Conservation (phyloP, 139 green algal species). For the Chlorella sp. region DNA sequence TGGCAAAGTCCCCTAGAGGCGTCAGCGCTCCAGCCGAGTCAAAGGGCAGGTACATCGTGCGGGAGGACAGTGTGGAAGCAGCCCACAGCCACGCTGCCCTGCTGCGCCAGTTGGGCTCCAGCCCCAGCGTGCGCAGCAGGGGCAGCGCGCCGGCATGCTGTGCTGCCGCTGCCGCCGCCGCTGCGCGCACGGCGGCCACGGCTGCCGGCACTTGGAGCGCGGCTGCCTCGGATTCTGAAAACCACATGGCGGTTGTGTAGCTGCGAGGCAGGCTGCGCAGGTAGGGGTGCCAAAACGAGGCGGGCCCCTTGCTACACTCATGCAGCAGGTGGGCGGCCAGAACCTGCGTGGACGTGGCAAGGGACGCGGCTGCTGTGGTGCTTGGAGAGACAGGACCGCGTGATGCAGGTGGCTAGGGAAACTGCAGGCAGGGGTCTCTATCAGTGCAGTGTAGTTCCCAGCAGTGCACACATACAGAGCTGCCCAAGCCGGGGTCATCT, state of each 20-base stretch:
- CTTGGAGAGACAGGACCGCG: too few species aligned
- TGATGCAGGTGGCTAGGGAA: too few species aligned
- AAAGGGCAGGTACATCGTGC: slow-evolving; percentile 82
- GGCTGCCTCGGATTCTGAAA: slow-evolving; percentile 30
- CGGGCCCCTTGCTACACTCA: slow-evolving; percentile 61
- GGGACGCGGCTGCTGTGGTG: too few species aligned
- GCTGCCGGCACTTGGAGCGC: slow-evolving; percentile 60
- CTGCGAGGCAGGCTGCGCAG: slow-evolving; percentile 66
- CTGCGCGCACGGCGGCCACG: slow-evolving; percentile 21
- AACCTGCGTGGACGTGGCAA: slow-evolving; percentile 55
- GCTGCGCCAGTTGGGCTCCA: slow-evolving; percentile 58
- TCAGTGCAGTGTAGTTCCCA: too few species aligned
- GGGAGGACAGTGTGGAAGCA: slow-evolving; percentile 69
- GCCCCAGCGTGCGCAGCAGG: slow-evolving; percentile 46
- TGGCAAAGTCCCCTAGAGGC: slow-evolving; percentile 90
- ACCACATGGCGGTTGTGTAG: slow-evolving; percentile 67
- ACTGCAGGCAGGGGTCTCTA: too few species aligned
- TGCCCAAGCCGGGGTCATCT: too few species aligned
- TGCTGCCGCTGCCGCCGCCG: slow-evolving; percentile 44
- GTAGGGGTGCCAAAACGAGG: slow-evolving; percentile 76
- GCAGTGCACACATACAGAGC: too few species aligned
- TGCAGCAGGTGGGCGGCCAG: slow-evolving; percentile 76
- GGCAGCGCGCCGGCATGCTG: slow-evolving; percentile 48
- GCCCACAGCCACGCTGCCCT: slow-evolving; percentile 77
- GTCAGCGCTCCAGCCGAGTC: slow-evolving; percentile 79